Conservation (phyloP, 176 grass and related monocot species). For the Saccharum spontaneum region DNA sequence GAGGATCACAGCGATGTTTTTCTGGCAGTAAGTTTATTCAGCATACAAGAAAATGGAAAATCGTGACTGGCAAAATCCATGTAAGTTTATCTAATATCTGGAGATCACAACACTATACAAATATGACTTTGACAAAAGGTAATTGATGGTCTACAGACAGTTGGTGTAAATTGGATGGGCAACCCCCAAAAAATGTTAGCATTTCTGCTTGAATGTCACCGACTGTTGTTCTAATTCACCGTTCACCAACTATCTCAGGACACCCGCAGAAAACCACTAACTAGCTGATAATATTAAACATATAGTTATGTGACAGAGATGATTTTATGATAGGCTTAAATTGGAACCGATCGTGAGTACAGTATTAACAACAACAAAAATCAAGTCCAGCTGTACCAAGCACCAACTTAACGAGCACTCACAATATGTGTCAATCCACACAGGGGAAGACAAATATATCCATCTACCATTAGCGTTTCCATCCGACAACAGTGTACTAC, state of each 20-base stretch:
- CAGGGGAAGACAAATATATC: not conserved
- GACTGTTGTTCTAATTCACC: not conserved
- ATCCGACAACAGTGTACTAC: not conserved
- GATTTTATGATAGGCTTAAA: not conserved
- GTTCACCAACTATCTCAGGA: not conserved
- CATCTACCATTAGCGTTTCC: not conserved
- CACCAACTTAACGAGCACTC: not conserved
- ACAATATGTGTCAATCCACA: not conserved
- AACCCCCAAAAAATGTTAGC: not conserved
- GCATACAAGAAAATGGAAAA: conserved; percentile 5
- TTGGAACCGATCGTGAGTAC: not conserved
- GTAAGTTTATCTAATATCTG: not conserved
- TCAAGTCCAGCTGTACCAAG: not conserved
- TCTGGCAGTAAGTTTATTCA: not conserved
- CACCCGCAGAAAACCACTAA: not conserved
- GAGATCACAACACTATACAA: not conserved
- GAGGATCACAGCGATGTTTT: not conserved
- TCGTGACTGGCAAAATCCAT: not conserved
- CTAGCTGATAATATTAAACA: not conserved
- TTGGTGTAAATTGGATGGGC: not conserved
- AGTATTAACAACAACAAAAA: not conserved
- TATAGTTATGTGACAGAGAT: not conserved
- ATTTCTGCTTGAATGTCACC: not conserved
- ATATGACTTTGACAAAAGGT: not conserved
- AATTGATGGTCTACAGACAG: not conserved